Evolutionary conservation across 306 rosid genomes (phyloP).

Genomic region (Casuarina equisetifolia): DNA sequence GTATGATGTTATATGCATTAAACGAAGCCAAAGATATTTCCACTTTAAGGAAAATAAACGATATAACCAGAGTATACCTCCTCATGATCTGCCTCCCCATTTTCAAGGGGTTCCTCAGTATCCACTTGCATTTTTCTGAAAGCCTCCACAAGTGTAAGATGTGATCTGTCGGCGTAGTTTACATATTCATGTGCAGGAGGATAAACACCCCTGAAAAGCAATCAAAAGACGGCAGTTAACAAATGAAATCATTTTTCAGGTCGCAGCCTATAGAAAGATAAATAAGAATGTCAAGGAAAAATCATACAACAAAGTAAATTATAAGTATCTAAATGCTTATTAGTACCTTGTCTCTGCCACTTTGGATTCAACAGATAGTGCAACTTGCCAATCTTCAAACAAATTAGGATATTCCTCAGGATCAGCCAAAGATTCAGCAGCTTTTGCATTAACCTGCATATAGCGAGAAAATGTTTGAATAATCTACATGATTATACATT

Average conservation of each 20-base stretch:
- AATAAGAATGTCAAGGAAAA: not conserved
- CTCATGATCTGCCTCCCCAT: constrained; percentile 77
- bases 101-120: constrained; percentile 73
- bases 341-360: constrained; percentile 63
- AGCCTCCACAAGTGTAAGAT: constrained; percentile 81
- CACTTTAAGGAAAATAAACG: not conserved
- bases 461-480: constrained; percentile 21
- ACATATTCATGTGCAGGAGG: constrained; percentile 68
- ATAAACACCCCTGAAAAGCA: constrained; percentile 61
- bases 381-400: constrained; percentile 97
- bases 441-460: constrained; percentile 83
- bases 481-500: not conserved
- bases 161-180: constrained; percentile 61
- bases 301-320: not conserved
- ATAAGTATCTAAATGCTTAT: not conserved
- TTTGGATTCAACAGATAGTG: constrained; percentile 87
- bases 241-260: constrained; percentile 20
- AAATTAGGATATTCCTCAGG: constrained; percentile 96
- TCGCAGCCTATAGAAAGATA: not conserved
- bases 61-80: constrained; percentile 52
- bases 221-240: constrained; percentile 26
- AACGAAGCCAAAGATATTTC: not conserved
- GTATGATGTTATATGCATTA: not conserved
- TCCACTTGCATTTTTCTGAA: constrained; percentile 77
- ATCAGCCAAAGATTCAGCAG: constrained; percentile 96